These are phyloP conservation scores for Lantana camara DNA, from an alignment of 257 asterid species.

Conservation along the genomic window DNA sequence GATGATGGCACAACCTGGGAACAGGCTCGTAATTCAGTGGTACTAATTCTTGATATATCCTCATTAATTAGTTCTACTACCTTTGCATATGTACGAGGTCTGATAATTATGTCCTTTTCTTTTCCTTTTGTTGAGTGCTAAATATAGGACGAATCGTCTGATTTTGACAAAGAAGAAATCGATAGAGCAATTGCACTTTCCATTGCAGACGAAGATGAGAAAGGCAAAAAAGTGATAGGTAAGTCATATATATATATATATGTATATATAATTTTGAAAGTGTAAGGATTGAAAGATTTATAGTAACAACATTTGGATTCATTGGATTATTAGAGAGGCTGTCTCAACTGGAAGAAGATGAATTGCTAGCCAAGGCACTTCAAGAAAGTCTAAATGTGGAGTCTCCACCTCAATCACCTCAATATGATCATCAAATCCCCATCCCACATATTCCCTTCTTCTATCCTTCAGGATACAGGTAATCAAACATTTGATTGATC, in stretches of 20 bases:
- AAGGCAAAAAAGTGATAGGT: conserved; percentile 74
- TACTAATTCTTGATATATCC: too few relatives aligned
- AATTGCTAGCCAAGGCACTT: conserved; percentile 63
- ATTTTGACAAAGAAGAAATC: conserved; percentile 75
- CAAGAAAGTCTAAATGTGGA: conserved; percentile 66
- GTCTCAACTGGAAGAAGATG: conserved; percentile 61
- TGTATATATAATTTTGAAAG: background rate
- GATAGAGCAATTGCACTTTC: conserved; percentile 86
- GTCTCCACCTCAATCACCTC: conserved; percentile 47
- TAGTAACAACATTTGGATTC: too few relatives aligned
- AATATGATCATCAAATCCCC: conserved; percentile 47
- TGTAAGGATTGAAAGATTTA: background rate
- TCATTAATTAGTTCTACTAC: too few relatives aligned
- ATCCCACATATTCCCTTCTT: conserved; percentile 45
- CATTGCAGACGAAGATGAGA: conserved; percentile 69
- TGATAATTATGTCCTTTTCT: conserved; percentile 13
- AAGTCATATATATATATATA: too few relatives aligned
- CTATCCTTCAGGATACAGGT: conserved; percentile 62
- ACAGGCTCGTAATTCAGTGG: conserved; percentile 39
- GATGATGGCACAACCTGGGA: conserved; percentile 49
- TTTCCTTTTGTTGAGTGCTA: conserved; percentile 22
- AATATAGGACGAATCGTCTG: conserved; percentile 60
- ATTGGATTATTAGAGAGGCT: conserved; percentile 46
- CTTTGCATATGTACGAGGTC: too few relatives aligned
- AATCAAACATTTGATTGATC: background rate